A percentile compares a stretch with the other conserved stretches of the same genome.
These are phyloP conservation scores for Entelexis sorbosivorans DNA, from an alignment of 1,139 yeast species.

Conservation along the genomic window DNA sequence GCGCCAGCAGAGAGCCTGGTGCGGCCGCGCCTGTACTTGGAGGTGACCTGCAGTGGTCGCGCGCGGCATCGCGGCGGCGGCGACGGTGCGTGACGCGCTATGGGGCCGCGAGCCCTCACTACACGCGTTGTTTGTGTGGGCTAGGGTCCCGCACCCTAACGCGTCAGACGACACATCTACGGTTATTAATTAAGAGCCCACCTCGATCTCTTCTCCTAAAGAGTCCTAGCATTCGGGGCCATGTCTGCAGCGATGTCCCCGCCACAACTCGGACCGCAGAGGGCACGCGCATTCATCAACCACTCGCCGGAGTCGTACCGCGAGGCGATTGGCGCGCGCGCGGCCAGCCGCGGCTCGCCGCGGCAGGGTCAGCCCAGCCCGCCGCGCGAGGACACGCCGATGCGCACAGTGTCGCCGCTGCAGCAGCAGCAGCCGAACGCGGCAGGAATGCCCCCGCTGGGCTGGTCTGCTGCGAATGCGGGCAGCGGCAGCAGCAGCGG, in stretches of 20 bases:
- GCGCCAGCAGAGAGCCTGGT: too few species aligned
- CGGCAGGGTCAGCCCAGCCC: not conserved
- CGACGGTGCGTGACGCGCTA: not conserved
- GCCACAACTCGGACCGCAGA: constrained; percentile 3
- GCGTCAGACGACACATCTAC: constrained; percentile 4
- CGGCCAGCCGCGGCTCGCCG: constrained; percentile 2
- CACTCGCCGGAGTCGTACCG: constrained; percentile 81
- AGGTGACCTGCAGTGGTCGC: not conserved
- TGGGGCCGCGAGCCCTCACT: not conserved
- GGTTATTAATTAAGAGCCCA: constrained; percentile 7
- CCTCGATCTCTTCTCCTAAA: constrained; percentile 4
- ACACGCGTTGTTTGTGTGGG: constrained; percentile 14
- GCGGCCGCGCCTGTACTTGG: not conserved
- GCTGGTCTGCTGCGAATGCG: not conserved
- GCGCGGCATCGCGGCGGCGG: not conserved
- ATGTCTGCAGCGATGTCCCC: constrained; percentile 9
- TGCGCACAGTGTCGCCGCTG: not conserved
- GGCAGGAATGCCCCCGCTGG: too few species aligned
- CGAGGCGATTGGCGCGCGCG: constrained; percentile 19
- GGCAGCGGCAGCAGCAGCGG: not conserved
- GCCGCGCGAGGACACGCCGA: not conserved
- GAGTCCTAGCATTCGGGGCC: constrained; percentile 4
- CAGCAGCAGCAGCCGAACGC: not conserved
- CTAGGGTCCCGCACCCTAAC: constrained; percentile 3
- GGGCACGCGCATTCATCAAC: constrained; percentile 68